A percentile compares a stretch with the other conserved stretches of the same genome.
Evolutionary conservation across 2,329 filamentous ascomycete genomes (phyloP).

Genomic region (Fusarium pseudoanthophilum): DNA sequence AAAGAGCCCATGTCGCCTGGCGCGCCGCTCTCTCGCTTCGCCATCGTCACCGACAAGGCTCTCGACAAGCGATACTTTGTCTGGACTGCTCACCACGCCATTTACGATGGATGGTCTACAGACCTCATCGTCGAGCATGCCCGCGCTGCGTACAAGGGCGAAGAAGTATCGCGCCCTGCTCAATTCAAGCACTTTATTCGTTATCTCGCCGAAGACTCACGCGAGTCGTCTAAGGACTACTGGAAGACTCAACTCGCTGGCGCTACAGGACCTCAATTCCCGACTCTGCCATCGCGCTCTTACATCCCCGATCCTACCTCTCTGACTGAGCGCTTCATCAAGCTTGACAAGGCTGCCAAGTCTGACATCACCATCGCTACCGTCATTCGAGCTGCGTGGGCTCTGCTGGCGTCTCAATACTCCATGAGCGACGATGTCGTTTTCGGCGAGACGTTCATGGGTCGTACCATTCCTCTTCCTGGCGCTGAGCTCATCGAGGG

Average conservation of each 20-base stretch:
- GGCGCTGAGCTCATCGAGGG: conserved; percentile 47
- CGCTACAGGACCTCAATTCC: conserved; percentile 41
- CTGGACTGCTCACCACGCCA: conserved; percentile 48
- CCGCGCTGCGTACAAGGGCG: conserved; percentile 33
- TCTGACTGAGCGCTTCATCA: conserved; percentile 33
- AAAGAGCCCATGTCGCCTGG: conserved; percentile 55
- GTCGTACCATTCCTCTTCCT: conserved; percentile 43
- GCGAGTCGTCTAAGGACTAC: conserved; percentile 37
- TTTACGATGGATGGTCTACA: conserved; percentile 48
- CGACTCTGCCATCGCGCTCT: conserved; percentile 39
- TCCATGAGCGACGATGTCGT: conserved; percentile 45
- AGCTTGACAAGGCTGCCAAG: conserved; percentile 29
- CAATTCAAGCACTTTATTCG: conserved; percentile 45
- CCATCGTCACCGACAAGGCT: conserved; percentile 45
- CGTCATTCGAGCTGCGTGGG: conserved; percentile 45
- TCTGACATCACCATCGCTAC: conserved; percentile 41
- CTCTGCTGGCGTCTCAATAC: conserved; percentile 42
- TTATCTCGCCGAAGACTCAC: conserved; percentile 31
- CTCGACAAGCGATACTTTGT: conserved; percentile 47
- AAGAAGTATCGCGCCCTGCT: conserved; percentile 33
- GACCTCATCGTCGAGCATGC: conserved; percentile 42
- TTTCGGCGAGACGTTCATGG: conserved; percentile 47
- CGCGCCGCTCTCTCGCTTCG: conserved; percentile 56
- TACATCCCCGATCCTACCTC: conserved; percentile 39
- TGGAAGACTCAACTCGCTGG: conserved; percentile 41